Evolutionary conservation across 169 alveolate species (phyloP).

Genomic region (Cryptosporidium meleagridis): DNA sequence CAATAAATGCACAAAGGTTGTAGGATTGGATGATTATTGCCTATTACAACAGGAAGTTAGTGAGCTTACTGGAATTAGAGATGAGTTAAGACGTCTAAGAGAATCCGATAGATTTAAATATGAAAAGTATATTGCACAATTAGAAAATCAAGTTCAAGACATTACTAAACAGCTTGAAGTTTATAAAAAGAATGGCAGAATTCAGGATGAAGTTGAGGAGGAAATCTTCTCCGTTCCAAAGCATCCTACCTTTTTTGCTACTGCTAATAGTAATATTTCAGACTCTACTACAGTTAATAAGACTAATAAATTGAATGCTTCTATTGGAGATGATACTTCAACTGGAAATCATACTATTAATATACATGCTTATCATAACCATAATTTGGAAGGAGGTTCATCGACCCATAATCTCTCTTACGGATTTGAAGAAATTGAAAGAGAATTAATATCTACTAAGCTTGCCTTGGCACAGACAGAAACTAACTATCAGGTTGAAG

Average conservation of each 20-base stretch:
- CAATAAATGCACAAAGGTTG: background rate
- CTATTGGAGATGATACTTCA: background rate
- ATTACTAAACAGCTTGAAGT: slow-evolving; percentile 26
- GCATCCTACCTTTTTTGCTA: slow-evolving; percentile 21
- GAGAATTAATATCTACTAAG: slow-evolving; percentile 55
- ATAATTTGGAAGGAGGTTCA: background rate
- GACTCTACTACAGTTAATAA: background rate
- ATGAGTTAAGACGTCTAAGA: slow-evolving; percentile 68
- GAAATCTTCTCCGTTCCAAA: slow-evolving; percentile 41
- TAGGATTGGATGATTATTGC: slow-evolving; percentile 51
- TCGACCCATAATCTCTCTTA: slow-evolving; percentile 1
- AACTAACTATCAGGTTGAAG: slow-evolving; percentile 46
- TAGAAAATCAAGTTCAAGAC: slow-evolving; percentile 59
- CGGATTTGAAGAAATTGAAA: slow-evolving; percentile 59
- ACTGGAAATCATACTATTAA: background rate
- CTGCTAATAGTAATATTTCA: slow-evolving; percentile 47
- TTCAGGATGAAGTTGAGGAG: slow-evolving; percentile 65
- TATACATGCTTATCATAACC: background rate
- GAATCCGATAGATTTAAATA: slow-evolving; percentile 55
- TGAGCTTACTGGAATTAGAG: slow-evolving; percentile 67
- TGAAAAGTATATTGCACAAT: slow-evolving; percentile 39
- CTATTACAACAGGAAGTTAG: slow-evolving; percentile 73
- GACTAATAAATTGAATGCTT: no score
- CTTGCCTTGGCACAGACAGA: slow-evolving; percentile 70
- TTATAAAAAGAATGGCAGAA: slow-evolving; percentile 2